Evolutionary conservation across 495 filamentous ascomycete genomes (phyloP), one percentile per base, ranked within the genome.

Genomic region (Aspergillus bridgeri): DNA sequence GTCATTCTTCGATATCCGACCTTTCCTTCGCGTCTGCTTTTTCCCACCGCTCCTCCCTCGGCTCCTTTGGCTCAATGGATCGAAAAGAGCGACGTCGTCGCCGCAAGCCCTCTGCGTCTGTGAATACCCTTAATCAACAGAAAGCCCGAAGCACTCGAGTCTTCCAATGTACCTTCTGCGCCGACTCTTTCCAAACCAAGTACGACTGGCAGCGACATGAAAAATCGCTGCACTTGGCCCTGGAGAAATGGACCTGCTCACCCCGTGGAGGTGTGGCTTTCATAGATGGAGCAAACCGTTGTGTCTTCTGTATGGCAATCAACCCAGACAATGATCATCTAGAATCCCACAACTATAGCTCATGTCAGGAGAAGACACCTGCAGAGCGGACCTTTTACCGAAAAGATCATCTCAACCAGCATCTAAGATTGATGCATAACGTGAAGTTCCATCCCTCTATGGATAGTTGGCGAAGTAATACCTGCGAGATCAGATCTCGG

Each of bases 181-280:
- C 89, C 9, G 89, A 93, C 59, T 87, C 86, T 0, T 96, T 94
- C 71, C 85, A 87, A 58, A 89, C 88, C 42, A 96, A 96, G 68
- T 91, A 93, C 71, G 90, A 96, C 72, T 96, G 90, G 90, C 88
- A 92, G 65, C 81, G 90, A 42, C 90, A 96, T 72, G 90, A 96
- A 68, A 96, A 93, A 65, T 90, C 89, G 8, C 75, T 93, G 51
- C 90, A 96, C 68, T 66, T 96, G 38, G 86, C 85, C 22, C 79
- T 96, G 2, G 90, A 96, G 62, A 87, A 89, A 60, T 96, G 90
- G 90, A 86, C 88, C n/a, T 95, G 90, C 69, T 84, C 86, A 43
- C 89, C 89, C 21, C 60, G 69, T 11, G 76, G 76, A 18, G 75
- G 76, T 15, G 81, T 82, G 21, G 66, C 66, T 3, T 62, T 69